phyloP scores from a whole-genome alignment of 2,329 filamentous ascomycete species.

The Coniochaeta pulveracea region DNA sequence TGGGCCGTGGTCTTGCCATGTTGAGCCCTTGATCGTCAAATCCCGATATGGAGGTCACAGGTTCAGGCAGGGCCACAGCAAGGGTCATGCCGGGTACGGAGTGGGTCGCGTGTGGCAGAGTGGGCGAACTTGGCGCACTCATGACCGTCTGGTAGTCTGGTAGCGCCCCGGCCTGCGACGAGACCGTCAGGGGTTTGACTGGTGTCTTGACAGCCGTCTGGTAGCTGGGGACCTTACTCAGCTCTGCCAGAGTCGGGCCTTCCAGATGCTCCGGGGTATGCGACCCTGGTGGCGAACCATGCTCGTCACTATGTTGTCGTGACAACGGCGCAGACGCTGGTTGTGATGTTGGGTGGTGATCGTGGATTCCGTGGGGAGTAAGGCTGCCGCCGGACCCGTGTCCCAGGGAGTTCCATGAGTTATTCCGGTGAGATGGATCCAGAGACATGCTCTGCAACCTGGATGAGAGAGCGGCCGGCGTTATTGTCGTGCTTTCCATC shows the following conservation, averaged over 20 bases:
- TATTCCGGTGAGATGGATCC: slow-evolving; percentile 32
- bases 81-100: too few species aligned
- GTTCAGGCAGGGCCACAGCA: too few species aligned
- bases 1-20: slow-evolving; percentile 11
- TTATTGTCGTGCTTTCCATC: slow-evolving; percentile 30
- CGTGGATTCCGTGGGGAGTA: slow-evolving; percentile 25
- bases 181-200: slow-evolving; percentile 38
- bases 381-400: slow-evolving; percentile 29
- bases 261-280: slow-evolving; percentile 47
- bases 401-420: slow-evolving; percentile 31
- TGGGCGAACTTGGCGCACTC: slow-evolving; percentile 38
- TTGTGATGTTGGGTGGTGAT: slow-evolving; percentile 23
- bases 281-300: slow-evolving; percentile 36
- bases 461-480: slow-evolving; percentile 47
- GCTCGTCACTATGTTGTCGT: slow-evolving; percentile 40
- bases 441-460: slow-evolving; percentile 59
- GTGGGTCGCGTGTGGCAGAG: slow-evolving; percentile 23
- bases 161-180: slow-evolving; percentile 36
- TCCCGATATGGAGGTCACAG: slow-evolving; percentile 6
- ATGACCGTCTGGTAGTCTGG: slow-evolving; percentile 58
- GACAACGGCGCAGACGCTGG: slow-evolving; percentile 35
- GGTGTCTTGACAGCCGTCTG: slow-evolving; percentile 60
- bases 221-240: slow-evolving; percentile 69
- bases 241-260: slow-evolving; percentile 46
- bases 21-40: slow-evolving; percentile 19